Evolutionary conservation across 2,329 filamentous ascomycete genomes (phyloP), one percentile per base, ranked within the genome.

Genomic region (Paracoccidioides lutzii): DNA sequence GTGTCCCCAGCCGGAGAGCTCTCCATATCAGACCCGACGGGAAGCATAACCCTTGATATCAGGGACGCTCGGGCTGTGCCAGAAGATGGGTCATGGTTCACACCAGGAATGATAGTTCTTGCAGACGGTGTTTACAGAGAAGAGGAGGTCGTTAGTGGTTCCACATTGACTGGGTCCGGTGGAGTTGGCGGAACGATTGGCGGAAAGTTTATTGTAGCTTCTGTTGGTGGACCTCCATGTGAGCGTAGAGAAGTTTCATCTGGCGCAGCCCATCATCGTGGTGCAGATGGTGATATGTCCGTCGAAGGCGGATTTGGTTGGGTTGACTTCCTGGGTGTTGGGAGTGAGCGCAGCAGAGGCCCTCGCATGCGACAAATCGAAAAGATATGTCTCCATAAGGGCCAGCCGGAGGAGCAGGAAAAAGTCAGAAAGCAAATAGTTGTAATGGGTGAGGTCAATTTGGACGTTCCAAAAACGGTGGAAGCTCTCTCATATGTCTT

Each of bases 61-160:
- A 80, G 83, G 22, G 86, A 91, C 65, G 88, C 91, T 0, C 82
- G 84, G 28, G 82, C 87, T 12, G 85, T 96, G 55, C 90, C 90
- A 0, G 84, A 89, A 58, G 84, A 91, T 65, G 89, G 88, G 30
- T 85, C 88, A 3, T 98, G 90, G 86, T 96, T 96, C 66, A 83
- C 85, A 4, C 90, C 93, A 0, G 94, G 94, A 3, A 97, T 97
- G 90, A 87, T 98, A 50, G 87, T 97, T 3, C 78, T 98, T 0
- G 82, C 96, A 0, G 93, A 98, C 64, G 93, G 93, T 5, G 83
- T 91, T n/a, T 98, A 98, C 66, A 90, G 95, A 67, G 93, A 95
- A 63, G 88, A 90, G 59, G 80, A 84, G 59, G 83, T 81, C 22
- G 73, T 70, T 41, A 64, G 78, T 1, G 83, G 84, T 14, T 84